Conservation (phyloP, 148 eudicot species). For the Salicornia ramosissima region DNA sequence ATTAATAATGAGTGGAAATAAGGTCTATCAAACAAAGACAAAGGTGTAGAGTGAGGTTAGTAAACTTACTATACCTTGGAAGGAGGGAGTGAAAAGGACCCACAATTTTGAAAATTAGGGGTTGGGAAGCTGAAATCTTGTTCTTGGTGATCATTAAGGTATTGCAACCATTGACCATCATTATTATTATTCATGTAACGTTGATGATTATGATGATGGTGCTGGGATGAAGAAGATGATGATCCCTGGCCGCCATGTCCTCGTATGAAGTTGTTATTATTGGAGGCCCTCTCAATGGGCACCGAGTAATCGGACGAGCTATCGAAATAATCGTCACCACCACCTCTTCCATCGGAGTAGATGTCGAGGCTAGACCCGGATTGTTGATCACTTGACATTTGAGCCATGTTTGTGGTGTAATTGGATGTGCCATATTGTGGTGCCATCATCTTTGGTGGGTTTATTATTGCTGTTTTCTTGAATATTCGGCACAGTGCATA, state of each 20-base stretch:
- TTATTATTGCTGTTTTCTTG: constrained; percentile 52
- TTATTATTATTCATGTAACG: constrained; percentile 12
- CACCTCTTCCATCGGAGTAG: constrained; percentile 46
- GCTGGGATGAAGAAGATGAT: constrained; percentile 13
- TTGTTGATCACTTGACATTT: constrained; percentile 43
- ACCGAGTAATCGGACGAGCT: constrained; percentile 27
- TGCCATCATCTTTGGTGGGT: constrained; percentile 39
- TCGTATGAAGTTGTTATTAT: constrained; percentile 18
- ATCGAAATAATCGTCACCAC: constrained; percentile 48
- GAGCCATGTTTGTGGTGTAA: constrained; percentile 23
- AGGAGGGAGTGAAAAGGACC: constrained; percentile 44
- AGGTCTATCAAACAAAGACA: too few species aligned
- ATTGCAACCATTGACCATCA: constrained; percentile 55
- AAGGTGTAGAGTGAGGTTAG: too few species aligned
- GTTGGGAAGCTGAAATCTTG: constrained; percentile 48
- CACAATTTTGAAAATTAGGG: constrained; percentile 34
- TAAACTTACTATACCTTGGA: constrained; percentile 47
- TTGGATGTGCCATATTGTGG: constrained; percentile 8
- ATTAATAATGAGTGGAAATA: too few species aligned
- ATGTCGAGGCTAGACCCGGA: constrained; percentile 52
- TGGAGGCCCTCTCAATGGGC: constrained; percentile 33
- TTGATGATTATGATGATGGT: not conserved
- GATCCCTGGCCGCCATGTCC: constrained; percentile 18
- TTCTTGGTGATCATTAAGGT: constrained; percentile 45
- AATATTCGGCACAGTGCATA: constrained; percentile 81